Base-by-base conservation (phyloP, 108 stramenopile genomes). In the Bacterosira constricta region DNA sequence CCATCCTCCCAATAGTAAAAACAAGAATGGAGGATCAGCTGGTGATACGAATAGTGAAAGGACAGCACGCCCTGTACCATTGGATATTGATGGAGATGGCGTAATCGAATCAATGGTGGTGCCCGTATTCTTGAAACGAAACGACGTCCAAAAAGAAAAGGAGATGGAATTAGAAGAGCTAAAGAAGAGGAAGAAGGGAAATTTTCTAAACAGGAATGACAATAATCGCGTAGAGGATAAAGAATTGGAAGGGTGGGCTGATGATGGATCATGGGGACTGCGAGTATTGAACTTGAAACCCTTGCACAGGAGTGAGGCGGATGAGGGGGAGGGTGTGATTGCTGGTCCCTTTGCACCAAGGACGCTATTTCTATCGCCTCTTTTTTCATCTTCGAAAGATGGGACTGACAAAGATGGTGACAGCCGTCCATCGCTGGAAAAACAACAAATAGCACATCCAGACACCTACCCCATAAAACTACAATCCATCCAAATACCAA, bases 21-120 rank as follows among this genome's bases (percentile, higher is more conserved):
- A n/a, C n/a, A n/a, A n/a, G n/a, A n/a, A n/a, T n/a, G n/a, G n/a
- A n/a, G n/a, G n/a, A n/a, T n/a, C n/a, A n/a, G n/a, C n/a, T n/a
- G n/a, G n/a, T n/a, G n/a, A n/a, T n/a, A n/a, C n/a, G n/a, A n/a
- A n/a, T n/a, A n/a, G n/a, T n/a, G n/a, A n/a, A n/a, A 47, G 20
- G 50, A 73, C 65, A 38, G 69, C 85, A 6, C 50, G 79, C 25
- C 90, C 86, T 27, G 75, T 69, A 15, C 71, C 82, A 8, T 49
- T 94, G 46, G 93, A 94, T 68, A 62, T 94, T 47, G 93, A 94
- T 49, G 93, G 93, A 35, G 90, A 92, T 78, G 93, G 90, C 15
- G 69, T 71, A n/a, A 63, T 82, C 13, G 93, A 94, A 64, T 86
- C 90, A 12, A 39, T 94, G 66, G 91, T 84, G 3, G 66, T 88